Evolutionary conservation across 106 monocot species (phyloP).

Genomic region (Narthecium ossifragum): DNA sequence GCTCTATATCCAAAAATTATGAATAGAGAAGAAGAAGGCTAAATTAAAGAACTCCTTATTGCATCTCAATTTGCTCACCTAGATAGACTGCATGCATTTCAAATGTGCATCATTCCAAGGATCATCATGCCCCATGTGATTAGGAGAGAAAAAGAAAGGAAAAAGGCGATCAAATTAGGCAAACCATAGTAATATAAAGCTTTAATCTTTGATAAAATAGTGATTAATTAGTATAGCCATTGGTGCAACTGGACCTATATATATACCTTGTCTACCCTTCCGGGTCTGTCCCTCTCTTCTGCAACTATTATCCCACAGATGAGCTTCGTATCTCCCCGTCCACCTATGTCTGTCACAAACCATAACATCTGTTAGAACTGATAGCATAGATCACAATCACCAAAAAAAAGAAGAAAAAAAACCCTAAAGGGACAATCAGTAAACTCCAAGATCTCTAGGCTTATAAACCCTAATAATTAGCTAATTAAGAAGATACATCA

Average conservation of each 20-base stretch:
- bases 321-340: slow-evolving; percentile 91
- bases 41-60: too few species aligned
- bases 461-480: too few species aligned
- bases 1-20: not conserved
- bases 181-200: not conserved
- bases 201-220: not conserved
- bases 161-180: not conserved
- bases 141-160: not conserved
- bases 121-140: not conserved
- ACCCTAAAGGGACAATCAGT: too few species aligned
- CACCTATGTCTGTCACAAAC: slow-evolving; percentile 93
- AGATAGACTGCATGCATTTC: slow-evolving; percentile 27
- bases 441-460: too few species aligned
- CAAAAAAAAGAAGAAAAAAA: too few species aligned
- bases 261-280: slow-evolving; percentile 78
- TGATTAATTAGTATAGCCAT: too few species aligned
- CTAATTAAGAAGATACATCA: too few species aligned
- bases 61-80: slow-evolving; percentile 19
- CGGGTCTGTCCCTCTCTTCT: slow-evolving; percentile 71
- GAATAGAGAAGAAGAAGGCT: too few species aligned
- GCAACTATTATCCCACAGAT: slow-evolving; percentile 93
- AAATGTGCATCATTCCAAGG: not conserved
- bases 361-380: too few species aligned
- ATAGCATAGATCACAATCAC: too few species aligned
- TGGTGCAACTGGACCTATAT: not conserved